Conservation (phyloP, 1,284 basidiomycete genomes). For the Gomphus sp. region DNA sequence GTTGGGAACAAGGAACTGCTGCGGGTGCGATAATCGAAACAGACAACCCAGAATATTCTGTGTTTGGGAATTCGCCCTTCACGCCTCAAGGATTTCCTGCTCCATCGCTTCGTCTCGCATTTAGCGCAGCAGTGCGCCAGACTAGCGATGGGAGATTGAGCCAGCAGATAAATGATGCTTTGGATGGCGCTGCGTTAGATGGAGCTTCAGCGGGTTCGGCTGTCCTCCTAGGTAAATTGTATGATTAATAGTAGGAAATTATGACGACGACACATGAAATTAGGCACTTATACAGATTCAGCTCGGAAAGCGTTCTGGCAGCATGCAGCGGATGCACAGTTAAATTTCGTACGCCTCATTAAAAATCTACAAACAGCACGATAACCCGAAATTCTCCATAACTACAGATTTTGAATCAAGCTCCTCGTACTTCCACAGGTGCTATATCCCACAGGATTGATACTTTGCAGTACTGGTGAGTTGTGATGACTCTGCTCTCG, state of each 20-base stretch:
- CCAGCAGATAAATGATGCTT: conserved; percentile 20
- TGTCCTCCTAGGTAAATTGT: conserved; percentile 18
- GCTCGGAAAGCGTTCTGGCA: conserved; percentile 16
- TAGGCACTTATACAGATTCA: conserved; percentile 19
- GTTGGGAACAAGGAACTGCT: conserved; percentile 26
- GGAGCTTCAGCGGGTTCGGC: conserved; percentile 21
- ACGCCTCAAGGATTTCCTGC: conserved; percentile 16
- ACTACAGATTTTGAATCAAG: conserved; percentile 27
- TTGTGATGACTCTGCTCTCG: background rate
- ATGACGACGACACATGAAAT: background rate
- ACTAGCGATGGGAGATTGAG: conserved; percentile 21
- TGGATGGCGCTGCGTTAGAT: conserved; percentile 23
- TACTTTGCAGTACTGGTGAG: conserved; percentile 36
- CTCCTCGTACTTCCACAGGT: conserved; percentile 36
- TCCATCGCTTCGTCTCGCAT: conserved; percentile 18
- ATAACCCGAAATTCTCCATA: background rate
- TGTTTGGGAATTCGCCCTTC: conserved; percentile 18
- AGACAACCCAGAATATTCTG: conserved; percentile 21
- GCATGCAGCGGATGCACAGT: conserved; percentile 16
- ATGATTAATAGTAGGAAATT: background rate
- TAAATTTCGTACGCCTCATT: conserved; percentile 18
- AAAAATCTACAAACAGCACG: background rate
- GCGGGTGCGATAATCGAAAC: conserved; percentile 19
- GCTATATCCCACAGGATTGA: conserved; percentile 42
- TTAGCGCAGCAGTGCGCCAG: conserved; percentile 22